These are phyloP conservation scores for Alternaria solani DNA, from an alignment of 2,329 filamentous ascomycete genomes.

Conservation along the genomic window DNA sequence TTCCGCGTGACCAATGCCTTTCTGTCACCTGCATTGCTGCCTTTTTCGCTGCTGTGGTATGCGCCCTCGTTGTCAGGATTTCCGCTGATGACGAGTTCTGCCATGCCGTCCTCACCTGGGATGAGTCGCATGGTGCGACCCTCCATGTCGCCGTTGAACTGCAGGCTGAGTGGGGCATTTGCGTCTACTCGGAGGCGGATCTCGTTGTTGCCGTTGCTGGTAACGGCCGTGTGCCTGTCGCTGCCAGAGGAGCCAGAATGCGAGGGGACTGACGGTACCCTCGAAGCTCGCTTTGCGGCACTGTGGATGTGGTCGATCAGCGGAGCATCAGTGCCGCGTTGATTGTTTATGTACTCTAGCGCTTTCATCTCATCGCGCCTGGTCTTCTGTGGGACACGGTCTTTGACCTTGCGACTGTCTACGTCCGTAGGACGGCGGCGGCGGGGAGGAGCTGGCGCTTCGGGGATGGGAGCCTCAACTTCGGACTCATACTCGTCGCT, in stretches of 20 bases:
- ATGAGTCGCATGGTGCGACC: slow-evolving; percentile 47
- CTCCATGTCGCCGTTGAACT: slow-evolving; percentile 50
- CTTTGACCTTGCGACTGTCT: slow-evolving; percentile 28
- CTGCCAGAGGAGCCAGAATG: slow-evolving; percentile 41
- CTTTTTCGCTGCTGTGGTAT: slow-evolving; percentile 34
- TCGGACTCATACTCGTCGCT: slow-evolving; percentile 22
- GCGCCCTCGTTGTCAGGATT: slow-evolving; percentile 17
- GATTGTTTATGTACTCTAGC: slow-evolving; percentile 42
- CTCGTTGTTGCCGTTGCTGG: slow-evolving; percentile 41
- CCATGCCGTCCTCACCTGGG: slow-evolving; percentile 47
- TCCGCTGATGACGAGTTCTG: slow-evolving; percentile 46
- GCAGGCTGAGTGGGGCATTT: slow-evolving; percentile 42
- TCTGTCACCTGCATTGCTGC: slow-evolving; percentile 31
- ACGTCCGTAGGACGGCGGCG: slow-evolving; percentile 37
- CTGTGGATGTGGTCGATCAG: slow-evolving; percentile 41
- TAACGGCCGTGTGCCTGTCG: slow-evolving; percentile 39
- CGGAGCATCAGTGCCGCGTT: slow-evolving; percentile 38
- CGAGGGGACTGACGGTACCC: slow-evolving; percentile 37
- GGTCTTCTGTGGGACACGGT: slow-evolving; percentile 26
- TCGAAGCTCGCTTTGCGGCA: slow-evolving; percentile 39
- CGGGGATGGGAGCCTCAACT: neutral
- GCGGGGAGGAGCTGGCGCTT: slow-evolving; percentile 16
- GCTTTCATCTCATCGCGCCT: slow-evolving; percentile 26
- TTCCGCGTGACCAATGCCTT: slow-evolving; percentile 34
- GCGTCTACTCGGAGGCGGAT: slow-evolving; percentile 49